Base-by-base conservation (phyloP, 495 filamentous ascomycete genomes). In the Penicillium arizonense region DNA sequence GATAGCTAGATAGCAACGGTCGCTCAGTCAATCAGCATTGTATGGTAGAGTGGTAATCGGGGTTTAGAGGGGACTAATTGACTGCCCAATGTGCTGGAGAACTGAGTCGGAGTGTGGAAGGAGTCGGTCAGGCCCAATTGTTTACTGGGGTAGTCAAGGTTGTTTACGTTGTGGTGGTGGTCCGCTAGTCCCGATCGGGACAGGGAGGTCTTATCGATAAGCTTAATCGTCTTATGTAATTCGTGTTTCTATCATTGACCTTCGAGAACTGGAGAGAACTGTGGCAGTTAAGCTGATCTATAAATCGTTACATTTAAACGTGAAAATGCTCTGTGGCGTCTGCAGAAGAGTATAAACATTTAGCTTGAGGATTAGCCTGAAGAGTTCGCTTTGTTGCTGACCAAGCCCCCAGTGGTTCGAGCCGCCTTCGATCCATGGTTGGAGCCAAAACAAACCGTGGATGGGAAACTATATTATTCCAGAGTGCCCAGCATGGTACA, bases 171-270 rank as follows among this genome's bases (percentile, higher is more conserved):
- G 28, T 30, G 28, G 28, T 30, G 28, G 28, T 30, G 28, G 28
- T 30, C 28, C 28, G 65, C 53, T 62, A 48, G n/a, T 7, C 68
- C 60, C 34, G 20, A 68, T 71, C 39, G 37, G 71, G 72, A 47
- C 50, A 52, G 42, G 26, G 9, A 26, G 16, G 26, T 8, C 61
- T 72, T 76, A 76, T 76, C 73, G 73, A 76, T 76, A 76, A 76
- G 73, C 71, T 76, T 74, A 74, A 67, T 68, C 44, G 40, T 33
- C 33, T 62, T 58, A 57, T 53, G 50, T 61, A 47, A 57, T 41
- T 30, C 6, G 28, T 7, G 28, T 30, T 30, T 30, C 28, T 30
- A 30, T 10, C 9, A 5, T 8, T 30, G 28, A 7, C 28, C 18
- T 23, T 34, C n/a, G 10, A 32, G 35, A 21, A 7, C 23, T 24